Evolutionary conservation across 78 protist genomes (phyloP).

Genomic region (Dictyostelium capitatum): DNA sequence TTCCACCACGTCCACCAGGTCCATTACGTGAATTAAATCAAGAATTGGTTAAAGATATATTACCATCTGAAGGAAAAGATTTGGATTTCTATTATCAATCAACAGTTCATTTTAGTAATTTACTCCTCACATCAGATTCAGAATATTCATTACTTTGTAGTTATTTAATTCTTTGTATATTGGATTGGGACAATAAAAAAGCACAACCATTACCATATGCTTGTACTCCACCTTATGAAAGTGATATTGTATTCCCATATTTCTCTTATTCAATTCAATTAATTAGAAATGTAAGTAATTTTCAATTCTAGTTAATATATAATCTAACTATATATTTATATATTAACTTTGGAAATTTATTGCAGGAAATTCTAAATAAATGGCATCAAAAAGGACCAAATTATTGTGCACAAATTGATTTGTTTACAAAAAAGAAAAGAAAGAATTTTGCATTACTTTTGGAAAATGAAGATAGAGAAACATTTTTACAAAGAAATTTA

Average conservation of each 20-base stretch:
- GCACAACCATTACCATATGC: slow-evolving; percentile 71
- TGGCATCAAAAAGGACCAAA: slow-evolving; percentile 63
- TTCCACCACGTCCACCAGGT: slow-evolving; percentile 77
- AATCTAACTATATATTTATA: neutral
- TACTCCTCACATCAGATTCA: neutral
- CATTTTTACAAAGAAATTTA: slow-evolving; percentile 59
- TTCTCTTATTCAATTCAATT: slow-evolving; percentile 46
- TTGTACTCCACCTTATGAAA: slow-evolving; percentile 71
- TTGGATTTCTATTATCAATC: slow-evolving; percentile 61
- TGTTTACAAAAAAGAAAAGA: slow-evolving; percentile 71
- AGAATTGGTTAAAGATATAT: slow-evolving; percentile 26
- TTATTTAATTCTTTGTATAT: slow-evolving; percentile 39
- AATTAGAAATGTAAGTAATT: slow-evolving; percentile 42
- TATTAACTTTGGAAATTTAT: neutral
- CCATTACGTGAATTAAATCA: slow-evolving; percentile 38
- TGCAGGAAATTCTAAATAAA: slow-evolving; percentile 58
- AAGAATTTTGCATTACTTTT: slow-evolving; percentile 39
- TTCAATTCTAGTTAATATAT: neutral
- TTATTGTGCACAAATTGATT: slow-evolving; percentile 57
- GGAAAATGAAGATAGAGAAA: slow-evolving; percentile 77
- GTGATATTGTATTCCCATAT: slow-evolving; percentile 72
- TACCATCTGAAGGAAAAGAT: slow-evolving; percentile 69
- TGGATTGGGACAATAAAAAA: slow-evolving; percentile 78
- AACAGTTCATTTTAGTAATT: slow-evolving; percentile 36
- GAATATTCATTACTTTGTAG: slow-evolving; percentile 24